A percentile compares a stretch with the other conserved stretches of the same genome.
Conservation (phyloP, 345 rosid species). For the Acer negundo region DNA sequence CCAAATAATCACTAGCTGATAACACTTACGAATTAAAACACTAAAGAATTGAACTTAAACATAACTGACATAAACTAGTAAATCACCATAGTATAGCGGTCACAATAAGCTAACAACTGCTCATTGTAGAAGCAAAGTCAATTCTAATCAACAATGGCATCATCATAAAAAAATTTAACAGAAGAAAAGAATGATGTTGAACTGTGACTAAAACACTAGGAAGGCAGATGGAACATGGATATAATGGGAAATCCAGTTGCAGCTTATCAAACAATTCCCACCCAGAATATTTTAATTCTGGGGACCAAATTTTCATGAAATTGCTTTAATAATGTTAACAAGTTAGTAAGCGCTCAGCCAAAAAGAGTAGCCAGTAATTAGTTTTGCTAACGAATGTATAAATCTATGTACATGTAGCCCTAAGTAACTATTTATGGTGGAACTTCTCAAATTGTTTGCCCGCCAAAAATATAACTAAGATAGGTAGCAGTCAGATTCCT, state of each 20-base stretch:
- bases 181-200: background rate
- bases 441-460: background rate
- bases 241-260: constrained; percentile 2
- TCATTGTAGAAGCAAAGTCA: background rate
- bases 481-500: background rate
- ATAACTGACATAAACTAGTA: background rate
- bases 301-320: background rate
- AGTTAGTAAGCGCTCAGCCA: background rate
- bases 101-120: background rate
- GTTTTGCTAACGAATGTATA: background rate
- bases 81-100: background rate
- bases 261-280: background rate
- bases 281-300: background rate
- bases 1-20: background rate
- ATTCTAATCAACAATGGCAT: background rate
- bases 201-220: background rate
- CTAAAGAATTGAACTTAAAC: background rate
- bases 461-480: background rate
- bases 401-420: background rate
- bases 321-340: background rate
- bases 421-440: background rate
- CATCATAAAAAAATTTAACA: background rate
- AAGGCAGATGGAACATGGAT: background rate
- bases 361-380: background rate
- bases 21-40: background rate